Percentiles rank a stretch among this genome's conserved stretches.
These are phyloP conservation scores for Senecio squalidus DNA, from an alignment of 140 eudicot genomes.

Conservation along the genomic window DNA sequence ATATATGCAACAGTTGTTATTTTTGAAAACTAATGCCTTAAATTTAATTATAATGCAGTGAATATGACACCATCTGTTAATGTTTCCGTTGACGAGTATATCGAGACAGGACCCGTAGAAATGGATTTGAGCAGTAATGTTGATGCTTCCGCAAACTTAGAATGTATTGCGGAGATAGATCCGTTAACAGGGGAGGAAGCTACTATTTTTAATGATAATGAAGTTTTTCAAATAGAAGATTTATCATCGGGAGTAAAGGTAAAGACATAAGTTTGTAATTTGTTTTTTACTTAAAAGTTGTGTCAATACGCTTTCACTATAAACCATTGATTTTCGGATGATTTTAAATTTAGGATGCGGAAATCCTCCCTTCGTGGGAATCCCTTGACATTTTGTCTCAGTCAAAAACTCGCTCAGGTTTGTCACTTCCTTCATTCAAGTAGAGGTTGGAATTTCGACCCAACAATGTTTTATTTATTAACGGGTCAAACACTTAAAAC, in stretches of 20 bases:
- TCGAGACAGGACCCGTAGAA: constrained; percentile 19
- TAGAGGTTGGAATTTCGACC: too few relatives aligned
- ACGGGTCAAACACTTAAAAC: too few relatives aligned
- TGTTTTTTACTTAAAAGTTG: too few relatives aligned
- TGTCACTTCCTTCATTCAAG: too few relatives aligned
- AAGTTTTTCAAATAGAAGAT: too few relatives aligned
- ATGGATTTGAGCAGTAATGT: constrained; percentile 12
- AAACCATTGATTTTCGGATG: too few relatives aligned
- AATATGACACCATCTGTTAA: constrained; percentile 10
- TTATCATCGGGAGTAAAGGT: too few relatives aligned
- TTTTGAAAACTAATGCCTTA: not conserved
- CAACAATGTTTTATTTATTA: too few relatives aligned
- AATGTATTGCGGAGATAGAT: constrained; percentile 24
- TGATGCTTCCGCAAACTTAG: constrained; percentile 11
- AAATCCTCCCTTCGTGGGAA: constrained; percentile 26
- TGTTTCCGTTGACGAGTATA: constrained; percentile 14
- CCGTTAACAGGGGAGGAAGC: constrained; percentile 46
- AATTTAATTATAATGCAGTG: constrained; percentile 14
- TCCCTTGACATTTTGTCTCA: constrained; percentile 30
- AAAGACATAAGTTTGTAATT: too few relatives aligned
- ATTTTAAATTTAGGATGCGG: too few relatives aligned
- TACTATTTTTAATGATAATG: constrained; percentile 30
- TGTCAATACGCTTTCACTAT: too few relatives aligned
- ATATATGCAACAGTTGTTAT: constrained; percentile 4
- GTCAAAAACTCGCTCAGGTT: constrained; percentile 44